Percentiles rank a stretch among this genome's conserved stretches.
phyloP scores from a whole-genome alignment of 2,329 filamentous ascomycete species.

The Nothophaeocryptopus gaeumannii region DNA sequence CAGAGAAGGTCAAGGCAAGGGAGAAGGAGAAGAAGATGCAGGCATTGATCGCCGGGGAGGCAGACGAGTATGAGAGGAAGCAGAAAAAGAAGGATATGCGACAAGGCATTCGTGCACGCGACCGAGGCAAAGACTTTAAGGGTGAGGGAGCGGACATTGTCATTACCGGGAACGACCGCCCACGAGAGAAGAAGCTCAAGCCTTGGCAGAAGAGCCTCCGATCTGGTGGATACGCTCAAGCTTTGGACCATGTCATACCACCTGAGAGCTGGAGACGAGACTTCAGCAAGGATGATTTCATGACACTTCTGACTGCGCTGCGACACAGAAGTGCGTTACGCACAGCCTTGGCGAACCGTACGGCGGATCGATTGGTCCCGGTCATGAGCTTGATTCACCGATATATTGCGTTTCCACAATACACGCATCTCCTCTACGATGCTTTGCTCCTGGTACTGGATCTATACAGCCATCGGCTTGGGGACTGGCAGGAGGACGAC shows the following conservation, averaged over 20 bases:
- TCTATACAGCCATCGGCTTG: constrained; percentile 78
- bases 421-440: constrained; percentile 78
- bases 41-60: constrained; percentile 71
- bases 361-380: constrained; percentile 77
- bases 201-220: constrained; percentile 83
- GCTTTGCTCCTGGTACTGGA: constrained; percentile 79
- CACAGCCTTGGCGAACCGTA: constrained; percentile 73
- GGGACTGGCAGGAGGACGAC: constrained; percentile 37
- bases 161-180: constrained; percentile 70
- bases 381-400: constrained; percentile 78
- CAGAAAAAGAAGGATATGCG: constrained; percentile 61
- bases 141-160: constrained; percentile 86
- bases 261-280: constrained; percentile 14
- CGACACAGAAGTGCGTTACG: constrained; percentile 83
- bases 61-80: constrained; percentile 73
- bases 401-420: constrained; percentile 77
- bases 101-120: constrained; percentile 59
- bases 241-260: constrained; percentile 73
- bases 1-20: constrained; percentile 71
- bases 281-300: constrained; percentile 42
- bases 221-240: constrained; percentile 70
- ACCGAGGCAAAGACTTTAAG: constrained; percentile 70
- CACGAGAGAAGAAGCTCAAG: constrained; percentile 60
- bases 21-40: constrained; percentile 83
- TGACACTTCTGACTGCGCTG: constrained; percentile 79